phyloP scores from a whole-genome alignment of 805 yeast genomes.

The Kodamaea laetipori region DNA sequence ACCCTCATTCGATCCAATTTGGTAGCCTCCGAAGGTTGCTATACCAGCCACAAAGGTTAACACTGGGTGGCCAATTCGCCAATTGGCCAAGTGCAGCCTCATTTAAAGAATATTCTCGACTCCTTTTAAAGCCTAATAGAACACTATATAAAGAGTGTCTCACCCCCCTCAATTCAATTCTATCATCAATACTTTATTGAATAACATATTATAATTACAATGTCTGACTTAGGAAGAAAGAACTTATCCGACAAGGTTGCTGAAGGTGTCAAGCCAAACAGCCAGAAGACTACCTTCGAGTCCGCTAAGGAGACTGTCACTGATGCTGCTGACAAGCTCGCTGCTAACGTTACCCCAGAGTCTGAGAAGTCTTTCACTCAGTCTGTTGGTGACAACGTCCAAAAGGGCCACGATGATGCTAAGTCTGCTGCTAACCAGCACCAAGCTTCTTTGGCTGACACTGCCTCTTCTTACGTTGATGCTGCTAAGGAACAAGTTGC shows the following conservation, averaged over 20 bases:
- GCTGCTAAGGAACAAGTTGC: constrained; percentile 56
- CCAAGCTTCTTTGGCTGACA: constrained; percentile 38
- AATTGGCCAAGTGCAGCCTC: background rate
- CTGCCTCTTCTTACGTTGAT: constrained; percentile 50
- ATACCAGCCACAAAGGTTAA: constrained; percentile 5
- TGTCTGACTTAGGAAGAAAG: constrained; percentile 49
- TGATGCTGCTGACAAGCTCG: constrained; percentile 35
- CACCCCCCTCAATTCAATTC: background rate
- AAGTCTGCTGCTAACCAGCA: constrained; percentile 30
- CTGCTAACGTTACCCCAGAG: constrained; percentile 59
- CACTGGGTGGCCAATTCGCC: background rate
- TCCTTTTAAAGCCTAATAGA: background rate
- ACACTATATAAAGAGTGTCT: constrained; percentile 6
- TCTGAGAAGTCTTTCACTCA: constrained; percentile 70
- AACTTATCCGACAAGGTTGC: constrained; percentile 40
- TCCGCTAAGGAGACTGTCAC: constrained; percentile 40
- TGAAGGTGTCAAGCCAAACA: constrained; percentile 44
- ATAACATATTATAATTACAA: constrained; percentile 14
- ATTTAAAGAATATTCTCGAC: background rate
- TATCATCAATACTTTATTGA: constrained; percentile 39
- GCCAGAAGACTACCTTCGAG: constrained; percentile 40
- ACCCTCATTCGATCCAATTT: background rate
- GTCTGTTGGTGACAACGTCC: constrained; percentile 62
- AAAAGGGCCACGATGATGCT: constrained; percentile 57
- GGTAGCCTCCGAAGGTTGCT: constrained; percentile 3